Conservation (phyloP, 768 basidiomycete genomes). For the Dioszegia crocea region DNA sequence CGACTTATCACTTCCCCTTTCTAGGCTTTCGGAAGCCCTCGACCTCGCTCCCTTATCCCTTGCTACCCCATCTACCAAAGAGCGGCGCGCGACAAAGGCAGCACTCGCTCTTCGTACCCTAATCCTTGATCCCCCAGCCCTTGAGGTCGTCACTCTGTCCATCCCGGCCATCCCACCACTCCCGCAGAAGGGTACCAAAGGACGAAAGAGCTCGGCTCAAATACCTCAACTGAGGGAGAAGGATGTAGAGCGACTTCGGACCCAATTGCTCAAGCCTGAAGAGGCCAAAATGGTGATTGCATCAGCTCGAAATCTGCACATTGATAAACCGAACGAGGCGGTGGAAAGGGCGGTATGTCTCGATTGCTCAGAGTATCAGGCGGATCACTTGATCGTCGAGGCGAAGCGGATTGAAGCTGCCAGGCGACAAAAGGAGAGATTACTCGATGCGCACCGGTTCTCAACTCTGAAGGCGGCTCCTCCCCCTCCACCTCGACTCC, state of each 20-base stretch:
- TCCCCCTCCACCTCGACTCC: conserved; percentile 10
- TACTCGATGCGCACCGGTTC: neutral
- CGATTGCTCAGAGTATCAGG: conserved; percentile 16
- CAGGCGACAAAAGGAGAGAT: conserved; percentile 1
- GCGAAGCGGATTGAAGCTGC: conserved; percentile 6
- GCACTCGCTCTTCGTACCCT: conserved; percentile 19
- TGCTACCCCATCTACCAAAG: neutral
- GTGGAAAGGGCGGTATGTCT: conserved; percentile 24
- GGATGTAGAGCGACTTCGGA: conserved; percentile 23
- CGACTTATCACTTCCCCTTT: conserved; percentile 5
- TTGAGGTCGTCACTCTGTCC: neutral
- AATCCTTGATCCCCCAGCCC: conserved; percentile 17
- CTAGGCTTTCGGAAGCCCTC: conserved; percentile 9
- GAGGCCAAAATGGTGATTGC: conserved; percentile 19
- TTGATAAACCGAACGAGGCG: conserved; percentile 6
- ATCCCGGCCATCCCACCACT: neutral
- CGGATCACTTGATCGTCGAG: conserved; percentile 12
- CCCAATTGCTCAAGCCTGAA: conserved; percentile 20
- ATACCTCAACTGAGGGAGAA: conserved; percentile 15
- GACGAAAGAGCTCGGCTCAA: neutral
- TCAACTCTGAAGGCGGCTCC: conserved; percentile 7
- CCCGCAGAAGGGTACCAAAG: conserved; percentile 9
- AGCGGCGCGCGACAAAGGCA: conserved; percentile 19
- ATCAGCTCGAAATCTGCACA: conserved; percentile 10
- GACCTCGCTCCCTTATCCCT: conserved; percentile 5